These are phyloP conservation scores for Solanum hybrid DNA, from an alignment of 305 asterid species.

Conservation along the genomic window DNA sequence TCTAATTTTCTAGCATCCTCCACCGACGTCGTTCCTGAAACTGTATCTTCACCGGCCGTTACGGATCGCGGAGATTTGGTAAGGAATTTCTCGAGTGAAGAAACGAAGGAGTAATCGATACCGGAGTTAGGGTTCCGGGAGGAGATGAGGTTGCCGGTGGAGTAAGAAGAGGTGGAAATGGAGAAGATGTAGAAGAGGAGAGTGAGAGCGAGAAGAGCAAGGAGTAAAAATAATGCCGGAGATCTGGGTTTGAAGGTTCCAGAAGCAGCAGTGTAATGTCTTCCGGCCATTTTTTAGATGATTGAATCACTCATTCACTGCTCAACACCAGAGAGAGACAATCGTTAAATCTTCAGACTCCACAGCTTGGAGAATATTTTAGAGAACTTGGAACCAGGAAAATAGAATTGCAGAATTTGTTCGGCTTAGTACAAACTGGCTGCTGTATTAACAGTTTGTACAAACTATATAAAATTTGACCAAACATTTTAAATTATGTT, in stretches of 20 bases:
- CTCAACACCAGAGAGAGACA: neutral
- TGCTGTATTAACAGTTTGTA: neutral
- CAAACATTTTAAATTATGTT: neutral
- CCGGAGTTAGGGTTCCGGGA: constrained; percentile 28
- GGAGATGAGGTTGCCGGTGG: constrained; percentile 20
- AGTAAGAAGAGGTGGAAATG: constrained; percentile 5
- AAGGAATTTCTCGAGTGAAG: constrained; percentile 71
- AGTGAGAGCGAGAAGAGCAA: constrained; percentile 39
- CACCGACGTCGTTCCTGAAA: constrained; percentile 21
- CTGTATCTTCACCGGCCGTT: constrained; percentile 32
- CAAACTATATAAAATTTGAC: neutral
- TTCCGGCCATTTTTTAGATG: constrained; percentile 57
- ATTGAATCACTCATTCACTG: neutral
- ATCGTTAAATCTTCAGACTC: neutral
- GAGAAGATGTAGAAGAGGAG: constrained; percentile 42
- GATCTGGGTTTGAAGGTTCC: constrained; percentile 42
- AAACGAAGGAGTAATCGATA: constrained; percentile 64
- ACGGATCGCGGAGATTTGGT: constrained; percentile 25
- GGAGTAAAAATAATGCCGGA: constrained; percentile 25
- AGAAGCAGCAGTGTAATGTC: constrained; percentile 21
- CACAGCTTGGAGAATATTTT: neutral
- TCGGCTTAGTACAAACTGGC: neutral
- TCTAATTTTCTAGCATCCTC: constrained; percentile 41
- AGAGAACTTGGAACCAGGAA: neutral
- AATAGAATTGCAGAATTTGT: neutral